These are phyloP conservation scores for Lumnitzera racemosa DNA, from an alignment of 345 rosid genomes.

Conservation along the genomic window DNA sequence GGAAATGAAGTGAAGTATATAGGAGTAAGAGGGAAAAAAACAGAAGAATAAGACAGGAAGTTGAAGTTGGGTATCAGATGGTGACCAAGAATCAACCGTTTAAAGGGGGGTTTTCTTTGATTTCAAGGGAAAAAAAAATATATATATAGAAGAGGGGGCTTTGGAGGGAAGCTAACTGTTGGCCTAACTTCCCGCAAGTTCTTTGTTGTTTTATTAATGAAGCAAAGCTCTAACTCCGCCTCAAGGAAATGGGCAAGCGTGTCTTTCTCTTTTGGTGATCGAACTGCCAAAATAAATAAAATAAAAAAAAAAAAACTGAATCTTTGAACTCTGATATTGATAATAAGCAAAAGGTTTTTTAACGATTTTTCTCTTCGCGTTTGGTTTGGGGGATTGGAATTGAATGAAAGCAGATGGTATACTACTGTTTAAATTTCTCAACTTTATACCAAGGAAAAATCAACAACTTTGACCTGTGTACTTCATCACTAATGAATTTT, in stretches of 20 bases:
- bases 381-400: not conserved
- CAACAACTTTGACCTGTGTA: no score
- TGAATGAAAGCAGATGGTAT: not conserved
- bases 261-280: not conserved
- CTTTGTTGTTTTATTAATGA: conserved; percentile 30
- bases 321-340: no score
- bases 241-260: conserved; percentile 16
- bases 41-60: conserved; percentile 40
- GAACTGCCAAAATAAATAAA: not conserved
- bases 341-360: no score
- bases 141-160: conserved; percentile 1
- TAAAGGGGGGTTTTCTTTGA: conserved; percentile 38
- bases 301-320: no score
- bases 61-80: conserved; percentile 71
- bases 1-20: conserved; percentile 3
- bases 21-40: conserved; percentile 4
- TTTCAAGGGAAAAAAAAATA: conserved; percentile 37
- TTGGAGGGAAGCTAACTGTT: conserved; percentile 47
- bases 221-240: conserved; percentile 27
- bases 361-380: no score
- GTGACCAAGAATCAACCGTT: conserved; percentile 75
- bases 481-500: no score
- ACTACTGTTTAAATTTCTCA: no score
- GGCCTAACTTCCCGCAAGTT: conserved; percentile 59
- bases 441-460: no score